Base-by-base conservation (phyloP, 1,139 yeast genomes). In the Geotrichum restrictum region DNA sequence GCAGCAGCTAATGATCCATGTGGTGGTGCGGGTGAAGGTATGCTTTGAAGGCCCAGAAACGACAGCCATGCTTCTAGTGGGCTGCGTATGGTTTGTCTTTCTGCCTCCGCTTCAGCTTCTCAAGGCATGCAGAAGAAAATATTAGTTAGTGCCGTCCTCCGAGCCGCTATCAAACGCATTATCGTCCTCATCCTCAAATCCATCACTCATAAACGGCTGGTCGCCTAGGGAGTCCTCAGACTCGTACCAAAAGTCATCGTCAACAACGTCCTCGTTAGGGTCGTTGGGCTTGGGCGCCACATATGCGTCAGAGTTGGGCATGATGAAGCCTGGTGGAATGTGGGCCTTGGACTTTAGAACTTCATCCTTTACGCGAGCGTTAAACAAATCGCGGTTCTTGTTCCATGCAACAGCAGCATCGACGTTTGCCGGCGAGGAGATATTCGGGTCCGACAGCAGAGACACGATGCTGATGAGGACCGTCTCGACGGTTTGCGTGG, bases 371-470 rank as follows among this genome's bases (percentile, higher is more conserved):
- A 91, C 95, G 67, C 86, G 82, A 67, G 81, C 82, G 66, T 82
- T 82, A 71, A 88, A 93, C 53, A 82, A 85, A 31, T 83, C 89
- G 21, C 87, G 84, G 70, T 86, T 82, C 66, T 88, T 88, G 63
- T 95, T 78, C 79, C 88, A 89, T 64, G 88, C 89, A 27, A 91
- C 89, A 22, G 96, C 88, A 8, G 98, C 98, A 67, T 93, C 98
- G 48, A 93, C 93, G 68, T 93, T 93, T 6, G 98, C 98, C 3
- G 98, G 98, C 4, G 95, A 86, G 54, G 83, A 81, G 51, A 85
- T 88, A 70, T 91, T 91, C 52, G 98, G 98, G 69, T 91, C 97
- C 65, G 89, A 95, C 63, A 91, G 77, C 55, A 91, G 77, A 4
- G 96, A 88, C 37, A 91, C 87, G 62, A 91, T 91, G 46, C 95